Percentiles rank a stretch among this genome's conserved stretches.
Evolutionary conservation across 805 yeast species (phyloP).

Genomic region (Starmerella etchellsii): DNA sequence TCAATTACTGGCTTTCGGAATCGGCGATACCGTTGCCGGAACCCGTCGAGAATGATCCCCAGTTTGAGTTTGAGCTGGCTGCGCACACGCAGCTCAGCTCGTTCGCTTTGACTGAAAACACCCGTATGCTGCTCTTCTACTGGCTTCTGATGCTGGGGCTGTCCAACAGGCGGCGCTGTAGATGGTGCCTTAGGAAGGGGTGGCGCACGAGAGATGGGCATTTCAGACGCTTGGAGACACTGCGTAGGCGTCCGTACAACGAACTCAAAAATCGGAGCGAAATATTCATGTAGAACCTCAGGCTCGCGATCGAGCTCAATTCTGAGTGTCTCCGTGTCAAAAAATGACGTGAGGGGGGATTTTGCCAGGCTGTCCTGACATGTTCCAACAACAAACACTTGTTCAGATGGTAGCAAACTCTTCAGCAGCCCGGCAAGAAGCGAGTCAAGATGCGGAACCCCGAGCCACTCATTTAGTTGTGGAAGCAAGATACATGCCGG

Average conservation of each 20-base stretch:
- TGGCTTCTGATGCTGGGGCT: not conserved
- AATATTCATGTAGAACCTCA: slow-evolving; percentile 43
- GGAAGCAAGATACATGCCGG: slow-evolving; percentile 82
- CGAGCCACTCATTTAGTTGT: slow-evolving; percentile 55
- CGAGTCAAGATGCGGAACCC: slow-evolving; percentile 58
- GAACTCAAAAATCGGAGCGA: slow-evolving; percentile 40
- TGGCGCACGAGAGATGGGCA: slow-evolving; percentile 21
- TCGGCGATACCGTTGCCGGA: slow-evolving; percentile 74
- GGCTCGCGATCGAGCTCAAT: slow-evolving; percentile 29
- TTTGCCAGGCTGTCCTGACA: slow-evolving; percentile 44
- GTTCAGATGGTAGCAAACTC: slow-evolving; percentile 57
- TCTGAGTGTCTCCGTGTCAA: slow-evolving; percentile 39
- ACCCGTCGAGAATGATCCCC: slow-evolving; percentile 77
- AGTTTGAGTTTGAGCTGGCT: slow-evolving; percentile 75
- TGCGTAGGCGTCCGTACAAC: slow-evolving; percentile 56
- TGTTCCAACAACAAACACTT: slow-evolving; percentile 60
- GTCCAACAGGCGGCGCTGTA: not conserved
- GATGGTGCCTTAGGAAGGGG: slow-evolving; percentile 1
- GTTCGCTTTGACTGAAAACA: slow-evolving; percentile 25
- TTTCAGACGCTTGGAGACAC: slow-evolving; percentile 49
- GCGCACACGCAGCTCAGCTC: slow-evolving; percentile 62
- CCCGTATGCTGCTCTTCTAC: no score
- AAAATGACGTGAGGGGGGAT: slow-evolving; percentile 33
- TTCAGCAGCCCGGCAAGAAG: slow-evolving; percentile 51
- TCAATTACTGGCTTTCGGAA: slow-evolving; percentile 86